These are phyloP conservation scores for Lactifluus echinatus DNA, from an alignment of 768 basidiomycete species.

Conservation along the genomic window DNA sequence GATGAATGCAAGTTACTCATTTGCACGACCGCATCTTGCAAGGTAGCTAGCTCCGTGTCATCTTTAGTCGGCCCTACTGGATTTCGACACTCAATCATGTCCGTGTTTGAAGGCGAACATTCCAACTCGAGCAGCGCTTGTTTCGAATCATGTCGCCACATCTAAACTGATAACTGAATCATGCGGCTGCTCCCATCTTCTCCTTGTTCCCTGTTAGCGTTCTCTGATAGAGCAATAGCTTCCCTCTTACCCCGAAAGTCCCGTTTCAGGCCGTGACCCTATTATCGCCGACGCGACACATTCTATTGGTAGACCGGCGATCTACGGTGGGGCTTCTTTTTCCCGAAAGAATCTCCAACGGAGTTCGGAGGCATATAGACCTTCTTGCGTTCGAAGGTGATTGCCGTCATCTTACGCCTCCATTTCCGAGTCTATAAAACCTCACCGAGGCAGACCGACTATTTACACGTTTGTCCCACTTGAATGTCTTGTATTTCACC, in stretches of 20 bases:
- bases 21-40: too few species aligned
- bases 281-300: neutral
- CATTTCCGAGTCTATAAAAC: neutral
- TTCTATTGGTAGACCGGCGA: neutral
- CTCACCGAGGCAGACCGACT: neutral
- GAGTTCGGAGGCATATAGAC: neutral
- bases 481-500: neutral
- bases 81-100: neutral
- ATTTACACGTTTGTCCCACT: neutral
- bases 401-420: conserved; percentile 2
- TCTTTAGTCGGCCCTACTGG: neutral
- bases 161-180: too few species aligned
- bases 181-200: too few species aligned
- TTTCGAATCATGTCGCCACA: neutral
- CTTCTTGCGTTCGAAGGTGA: neutral
- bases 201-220: too few species aligned
- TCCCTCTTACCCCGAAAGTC: neutral
- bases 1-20: too few species aligned
- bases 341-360: neutral
- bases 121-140: neutral
- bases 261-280: too few species aligned
- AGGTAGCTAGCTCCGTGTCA: too few species aligned
- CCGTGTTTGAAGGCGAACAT: neutral
- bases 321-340: neutral
- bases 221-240: too few species aligned